phyloP scores from a whole-genome alignment of 2,329 filamentous ascomycete genomes.

The Trematosphaeria pertusa region DNA sequence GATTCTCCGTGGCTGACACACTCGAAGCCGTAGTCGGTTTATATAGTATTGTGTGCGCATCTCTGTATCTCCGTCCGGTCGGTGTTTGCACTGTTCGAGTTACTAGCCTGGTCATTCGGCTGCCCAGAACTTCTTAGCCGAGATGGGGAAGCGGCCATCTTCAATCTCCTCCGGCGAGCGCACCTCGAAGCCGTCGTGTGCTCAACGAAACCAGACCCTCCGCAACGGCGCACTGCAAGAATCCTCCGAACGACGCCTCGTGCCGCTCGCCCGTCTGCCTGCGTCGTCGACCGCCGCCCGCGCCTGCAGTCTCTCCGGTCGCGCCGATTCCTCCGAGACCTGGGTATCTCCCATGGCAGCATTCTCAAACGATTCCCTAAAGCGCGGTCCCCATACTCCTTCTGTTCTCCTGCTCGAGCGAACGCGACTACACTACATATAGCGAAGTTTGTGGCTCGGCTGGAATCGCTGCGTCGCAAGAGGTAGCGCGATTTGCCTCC shows the following conservation, averaged over 20 bases:
- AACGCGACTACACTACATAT: slow-evolving; percentile 8
- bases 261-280: neutral
- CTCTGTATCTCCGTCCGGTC: too few relatives aligned
- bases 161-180: slow-evolving; percentile 15
- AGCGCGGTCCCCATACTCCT: slow-evolving; percentile 7
- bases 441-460: slow-evolving; percentile 4
- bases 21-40: too few relatives aligned
- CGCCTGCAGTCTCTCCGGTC: slow-evolving; percentile 10
- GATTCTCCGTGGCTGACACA: too few relatives aligned
- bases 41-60: too few relatives aligned
- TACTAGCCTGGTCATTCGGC: neutral
- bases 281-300: neutral
- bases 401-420: slow-evolving; percentile 6
- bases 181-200: slow-evolving; percentile 3
- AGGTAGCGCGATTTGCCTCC: slow-evolving; percentile 6
- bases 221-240: neutral
- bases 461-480: slow-evolving; percentile 5
- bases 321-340: slow-evolving; percentile 7
- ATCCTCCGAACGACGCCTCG: neutral
- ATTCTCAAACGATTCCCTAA: slow-evolving; percentile 7
- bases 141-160: slow-evolving; percentile 15
- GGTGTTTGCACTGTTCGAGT: too few relatives aligned
- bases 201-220: neutral
- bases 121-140: slow-evolving; percentile 14
- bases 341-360: slow-evolving; percentile 21